Conservation (phyloP, 164 flowering plant species). For the Liquidambar formosana region DNA sequence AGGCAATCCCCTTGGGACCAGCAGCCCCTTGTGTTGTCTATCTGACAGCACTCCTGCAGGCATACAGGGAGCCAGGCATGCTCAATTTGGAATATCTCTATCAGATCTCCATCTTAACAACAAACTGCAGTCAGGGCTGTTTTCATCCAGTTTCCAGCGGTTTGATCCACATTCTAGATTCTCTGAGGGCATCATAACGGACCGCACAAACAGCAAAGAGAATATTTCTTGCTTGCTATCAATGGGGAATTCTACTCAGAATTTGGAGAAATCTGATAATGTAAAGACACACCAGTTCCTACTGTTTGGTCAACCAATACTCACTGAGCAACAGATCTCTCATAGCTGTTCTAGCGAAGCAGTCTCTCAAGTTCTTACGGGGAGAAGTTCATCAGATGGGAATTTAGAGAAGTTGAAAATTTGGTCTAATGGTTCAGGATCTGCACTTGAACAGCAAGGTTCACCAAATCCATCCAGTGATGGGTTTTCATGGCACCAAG, state of each 20-base stretch:
- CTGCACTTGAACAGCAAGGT: slow-evolving; percentile 15
- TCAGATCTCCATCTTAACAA: slow-evolving; percentile 68
- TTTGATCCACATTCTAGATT: slow-evolving; percentile 33
- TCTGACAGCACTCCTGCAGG: slow-evolving; percentile 86
- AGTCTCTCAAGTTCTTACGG: slow-evolving; percentile 30
- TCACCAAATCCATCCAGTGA: slow-evolving; percentile 27
- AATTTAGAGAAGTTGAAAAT: slow-evolving; percentile 32
- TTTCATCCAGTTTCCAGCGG: slow-evolving; percentile 45
- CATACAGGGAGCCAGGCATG: slow-evolving; percentile 99
- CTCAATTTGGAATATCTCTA: slow-evolving; percentile 70
- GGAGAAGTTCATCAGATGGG: slow-evolving; percentile 46
- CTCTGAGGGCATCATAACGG: slow-evolving; percentile 25
- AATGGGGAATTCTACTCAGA: slow-evolving; percentile 57
- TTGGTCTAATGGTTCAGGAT: slow-evolving; percentile 30
- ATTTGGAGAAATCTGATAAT: slow-evolving; percentile 40
- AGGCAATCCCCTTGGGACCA: slow-evolving; percentile 61
- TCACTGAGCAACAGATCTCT: slow-evolving; percentile 74
- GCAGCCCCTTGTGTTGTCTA: slow-evolving; percentile 64
- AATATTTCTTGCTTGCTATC: slow-evolving; percentile 73
- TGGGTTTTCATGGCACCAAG: slow-evolving; percentile 35
- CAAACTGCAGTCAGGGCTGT: slow-evolving; percentile 60
- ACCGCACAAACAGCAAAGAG: slow-evolving; percentile 36
- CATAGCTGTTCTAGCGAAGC: slow-evolving; percentile 40
- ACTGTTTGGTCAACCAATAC: slow-evolving; percentile 90
- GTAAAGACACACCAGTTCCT: slow-evolving; percentile 57